Percentiles rank a stretch among this genome's conserved stretches.
Conservation (phyloP, 2,329 filamentous ascomycete species). For the Aspergillus pseudoviridinutans region DNA sequence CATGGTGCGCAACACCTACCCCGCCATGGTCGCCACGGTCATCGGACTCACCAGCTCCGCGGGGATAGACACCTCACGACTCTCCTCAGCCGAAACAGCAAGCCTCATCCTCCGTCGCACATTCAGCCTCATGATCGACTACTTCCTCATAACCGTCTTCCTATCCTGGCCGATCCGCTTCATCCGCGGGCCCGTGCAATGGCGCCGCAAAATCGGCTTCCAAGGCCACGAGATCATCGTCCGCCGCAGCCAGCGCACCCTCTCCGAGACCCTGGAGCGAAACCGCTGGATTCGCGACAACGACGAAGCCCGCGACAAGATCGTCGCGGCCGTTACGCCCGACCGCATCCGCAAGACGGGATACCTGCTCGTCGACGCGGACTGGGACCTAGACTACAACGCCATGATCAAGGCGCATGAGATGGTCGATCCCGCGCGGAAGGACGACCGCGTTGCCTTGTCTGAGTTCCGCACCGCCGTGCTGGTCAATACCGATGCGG, state of each 20-base stretch:
- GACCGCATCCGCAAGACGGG: slow-evolving; percentile 74
- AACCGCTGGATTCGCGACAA: slow-evolving; percentile 47
- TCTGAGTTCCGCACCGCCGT: slow-evolving; percentile 69
- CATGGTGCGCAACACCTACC: slow-evolving; percentile 69
- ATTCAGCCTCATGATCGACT: slow-evolving; percentile 69
- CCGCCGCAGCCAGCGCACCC: slow-evolving; percentile 64
- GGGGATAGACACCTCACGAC: slow-evolving; percentile 57
- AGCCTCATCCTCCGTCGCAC: slow-evolving; percentile 58
- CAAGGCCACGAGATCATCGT: slow-evolving; percentile 76
- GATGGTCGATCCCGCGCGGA: slow-evolving; percentile 54
- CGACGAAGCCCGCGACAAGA: slow-evolving; percentile 50
- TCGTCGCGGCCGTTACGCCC: slow-evolving; percentile 66
- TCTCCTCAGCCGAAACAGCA: slow-evolving; percentile 55
- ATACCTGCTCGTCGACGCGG: slow-evolving; percentile 76
- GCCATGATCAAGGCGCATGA: slow-evolving; percentile 71
- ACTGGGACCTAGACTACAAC: slow-evolving; percentile 85
- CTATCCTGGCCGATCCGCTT: slow-evolving; percentile 73
- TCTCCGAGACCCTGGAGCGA: slow-evolving; percentile 60
- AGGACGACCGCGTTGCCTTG: slow-evolving; percentile 41
- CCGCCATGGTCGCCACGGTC: slow-evolving; percentile 59
- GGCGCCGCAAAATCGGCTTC: slow-evolving; percentile 75
- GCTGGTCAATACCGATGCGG: slow-evolving; percentile 63
- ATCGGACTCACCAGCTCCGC: slow-evolving; percentile 64
- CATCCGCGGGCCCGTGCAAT: slow-evolving; percentile 62
- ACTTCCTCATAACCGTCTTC: slow-evolving; percentile 62